Base-by-base conservation (phyloP, 768 basidiomycete genomes). In the Xanthoconium stramineum region DNA sequence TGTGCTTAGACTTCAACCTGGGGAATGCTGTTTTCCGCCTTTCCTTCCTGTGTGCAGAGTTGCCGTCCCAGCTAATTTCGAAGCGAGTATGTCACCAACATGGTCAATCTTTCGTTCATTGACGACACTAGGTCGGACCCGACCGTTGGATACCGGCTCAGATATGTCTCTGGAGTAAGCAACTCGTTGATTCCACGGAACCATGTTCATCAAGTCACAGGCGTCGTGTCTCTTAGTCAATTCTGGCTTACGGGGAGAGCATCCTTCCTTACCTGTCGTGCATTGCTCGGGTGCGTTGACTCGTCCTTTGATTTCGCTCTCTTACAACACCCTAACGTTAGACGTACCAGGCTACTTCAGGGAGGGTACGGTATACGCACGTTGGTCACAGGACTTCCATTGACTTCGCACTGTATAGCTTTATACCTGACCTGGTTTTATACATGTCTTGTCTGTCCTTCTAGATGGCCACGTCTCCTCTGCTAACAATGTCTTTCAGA, bases 111-210 rank as follows among this genome's bases (percentile, higher is more conserved):
- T 35, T 36, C 40, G 3, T 37, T 12, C n/a, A 33, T 24, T 61
- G 47, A 52, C 17, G 15, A 17, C 30, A 47, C 42, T 20, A 81
- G 79, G 58, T 83, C 37, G 84, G 85, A 3, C 83, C 84, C 4
- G 84, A 86, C 65, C 77, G 80, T 28, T 85, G 82, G 83, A 83
- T 84, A 66, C 82, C 83, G 6, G 77, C 74, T 1, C 82, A 84
- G 65, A 81, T 84, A 72, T 79, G 78, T 50, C 56, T 76, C 15
- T 83, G 81, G 81, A 78, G 80, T 70, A 32, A 54, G 58, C 39
- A 24, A 6, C 6, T 2, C 24, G 12, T 12, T 1, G 5, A 20
- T 0, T 11, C 13, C 3, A 37, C n/a, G 17, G 7, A 8, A 44
- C 15, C 4, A 17, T 35, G 20, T 56, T 50, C 12, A 60, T 5